phyloP scores from a whole-genome alignment of 208 protist species.

The Leishmania turanica region DNA sequence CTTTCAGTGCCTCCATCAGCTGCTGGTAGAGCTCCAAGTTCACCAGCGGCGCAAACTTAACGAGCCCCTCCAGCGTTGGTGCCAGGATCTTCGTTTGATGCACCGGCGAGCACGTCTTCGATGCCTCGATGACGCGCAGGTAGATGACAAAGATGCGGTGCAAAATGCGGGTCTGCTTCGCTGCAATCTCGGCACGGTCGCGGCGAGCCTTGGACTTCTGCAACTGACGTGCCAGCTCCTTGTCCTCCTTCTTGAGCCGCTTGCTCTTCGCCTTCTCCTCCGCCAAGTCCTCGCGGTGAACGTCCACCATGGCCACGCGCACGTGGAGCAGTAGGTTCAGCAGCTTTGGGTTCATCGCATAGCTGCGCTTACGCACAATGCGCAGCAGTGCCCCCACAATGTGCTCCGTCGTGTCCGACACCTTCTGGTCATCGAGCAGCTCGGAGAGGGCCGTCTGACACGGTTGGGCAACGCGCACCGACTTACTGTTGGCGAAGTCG shows the following conservation, averaged over 20 bases:
- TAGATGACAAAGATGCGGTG: slow-evolving; percentile 93
- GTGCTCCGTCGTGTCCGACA: slow-evolving; percentile 85
- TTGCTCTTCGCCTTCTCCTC: slow-evolving; percentile 94
- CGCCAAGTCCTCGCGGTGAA: slow-evolving; percentile 87
- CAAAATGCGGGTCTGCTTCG: slow-evolving; percentile 88
- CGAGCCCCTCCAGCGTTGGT: slow-evolving; percentile 85
- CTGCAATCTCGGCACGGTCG: slow-evolving; percentile 83
- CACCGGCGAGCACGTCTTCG: slow-evolving; percentile 75
- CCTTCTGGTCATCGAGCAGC: slow-evolving; percentile 87
- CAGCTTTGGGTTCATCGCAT: slow-evolving; percentile 93
- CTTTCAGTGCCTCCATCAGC: slow-evolving; percentile 87
- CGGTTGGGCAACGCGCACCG: slow-evolving; percentile 86
- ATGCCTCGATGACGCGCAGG: slow-evolving; percentile 88
- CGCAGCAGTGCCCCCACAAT: slow-evolving; percentile 77
- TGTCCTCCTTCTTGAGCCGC: slow-evolving; percentile 90
- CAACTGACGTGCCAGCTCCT: slow-evolving; percentile 90
- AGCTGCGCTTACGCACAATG: slow-evolving; percentile 91
- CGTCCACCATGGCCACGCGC: slow-evolving; percentile 92
- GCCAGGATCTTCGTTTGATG: slow-evolving; percentile 92
- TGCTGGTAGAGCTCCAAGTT: slow-evolving; percentile 92
- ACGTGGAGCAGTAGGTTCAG: slow-evolving; percentile 88
- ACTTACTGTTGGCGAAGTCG: slow-evolving; percentile 90
- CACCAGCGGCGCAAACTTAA: slow-evolving; percentile 92
- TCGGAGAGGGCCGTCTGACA: slow-evolving; percentile 74
- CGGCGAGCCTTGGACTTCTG: slow-evolving; percentile 91